Percentiles rank a stretch among this genome's conserved stretches.
These are phyloP conservation scores for Tetrapisispora phaffii DNA, from an alignment of 805 yeast genomes.

Conservation along the genomic window DNA sequence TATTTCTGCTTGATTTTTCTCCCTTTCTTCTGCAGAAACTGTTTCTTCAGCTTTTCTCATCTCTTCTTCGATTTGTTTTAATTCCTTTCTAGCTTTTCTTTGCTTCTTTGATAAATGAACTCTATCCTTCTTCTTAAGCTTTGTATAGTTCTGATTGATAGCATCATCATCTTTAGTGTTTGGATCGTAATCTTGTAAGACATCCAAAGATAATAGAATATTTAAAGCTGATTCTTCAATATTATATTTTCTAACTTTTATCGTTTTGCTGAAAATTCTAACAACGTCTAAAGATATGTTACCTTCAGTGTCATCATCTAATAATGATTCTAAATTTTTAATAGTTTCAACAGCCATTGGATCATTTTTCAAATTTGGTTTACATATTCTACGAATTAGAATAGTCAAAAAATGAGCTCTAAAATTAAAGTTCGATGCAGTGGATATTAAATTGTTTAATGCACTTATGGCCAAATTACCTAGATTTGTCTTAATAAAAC, in stretches of 20 bases:
- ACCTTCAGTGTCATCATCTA: constrained; percentile 75
- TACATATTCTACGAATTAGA: constrained; percentile 57
- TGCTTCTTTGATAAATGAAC: constrained; percentile 87
- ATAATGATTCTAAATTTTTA: constrained; percentile 54
- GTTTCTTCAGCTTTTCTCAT: constrained; percentile 78
- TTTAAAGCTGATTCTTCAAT: constrained; percentile 79
- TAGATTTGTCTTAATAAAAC: constrained; percentile 22
- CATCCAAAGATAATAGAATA: constrained; percentile 55
- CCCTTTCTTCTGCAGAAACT: constrained; percentile 80
- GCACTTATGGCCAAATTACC: constrained; percentile 62
- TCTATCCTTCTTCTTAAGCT: constrained; percentile 74
- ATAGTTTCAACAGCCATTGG: constrained; percentile 49
- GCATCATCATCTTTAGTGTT: constrained; percentile 38
- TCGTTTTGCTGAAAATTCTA: constrained; percentile 54
- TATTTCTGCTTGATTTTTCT: constrained; percentile 73
- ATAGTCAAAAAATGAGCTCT: constrained; percentile 64
- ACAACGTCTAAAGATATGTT: constrained; percentile 68
- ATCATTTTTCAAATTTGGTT: constrained; percentile 38
- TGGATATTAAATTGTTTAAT: constrained; percentile 62
- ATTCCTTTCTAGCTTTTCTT: constrained; percentile 76
- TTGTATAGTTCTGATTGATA: constrained; percentile 34
- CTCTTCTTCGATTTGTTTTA: constrained; percentile 81
- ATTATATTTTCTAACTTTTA: constrained; percentile 63
- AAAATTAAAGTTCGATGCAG: constrained; percentile 71
- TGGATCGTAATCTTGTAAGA: constrained; percentile 67